A percentile compares a stretch with the other conserved stretches of the same genome.
Conservation (phyloP, 2,329 filamentous ascomycete genomes). For the Colletotrichum scovillei region DNA sequence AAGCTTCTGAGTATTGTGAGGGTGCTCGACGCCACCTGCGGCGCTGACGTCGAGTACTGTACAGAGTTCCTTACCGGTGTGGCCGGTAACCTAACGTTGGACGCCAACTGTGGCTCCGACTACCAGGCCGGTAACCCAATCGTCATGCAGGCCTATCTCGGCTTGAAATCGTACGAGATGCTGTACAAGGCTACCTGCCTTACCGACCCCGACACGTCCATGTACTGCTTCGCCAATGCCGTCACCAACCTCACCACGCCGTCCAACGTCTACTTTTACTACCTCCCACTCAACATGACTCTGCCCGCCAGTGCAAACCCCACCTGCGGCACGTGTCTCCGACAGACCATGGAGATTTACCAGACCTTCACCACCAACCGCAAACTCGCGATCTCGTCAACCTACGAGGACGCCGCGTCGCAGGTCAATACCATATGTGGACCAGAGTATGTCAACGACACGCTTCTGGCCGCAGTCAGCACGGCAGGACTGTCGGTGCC, state of each 20-base stretch:
- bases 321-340: constrained; percentile 80
- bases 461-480: constrained; percentile 54
- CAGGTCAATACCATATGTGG: constrained; percentile 78
- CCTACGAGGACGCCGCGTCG: constrained; percentile 77
- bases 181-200: constrained; percentile 87
- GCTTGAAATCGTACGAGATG: constrained; percentile 80
- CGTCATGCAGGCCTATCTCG: constrained; percentile 80
- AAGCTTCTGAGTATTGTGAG: constrained; percentile 79
- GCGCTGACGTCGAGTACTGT: constrained; percentile 74
- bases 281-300: constrained; percentile 80
- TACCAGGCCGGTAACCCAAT: constrained; percentile 73
- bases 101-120: constrained; percentile 78
- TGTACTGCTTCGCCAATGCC: constrained; percentile 87
- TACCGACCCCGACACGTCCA: constrained; percentile 70
- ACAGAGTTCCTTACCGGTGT: constrained; percentile 71
- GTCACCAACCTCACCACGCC: constrained; percentile 79
- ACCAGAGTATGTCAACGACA: constrained; percentile 65
- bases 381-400: constrained; percentile 72
- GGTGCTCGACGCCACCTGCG: constrained; percentile 83
- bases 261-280: constrained; percentile 85
- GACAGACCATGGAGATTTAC: constrained; percentile 85
- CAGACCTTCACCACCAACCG: constrained; percentile 74
- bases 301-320: constrained; percentile 77
- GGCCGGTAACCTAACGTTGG: constrained; percentile 71
- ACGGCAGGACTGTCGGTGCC: constrained; percentile 35